Evolutionary conservation across 2,329 filamentous ascomycete species (phyloP).

Genomic region (Cytospora chrysosperma): DNA sequence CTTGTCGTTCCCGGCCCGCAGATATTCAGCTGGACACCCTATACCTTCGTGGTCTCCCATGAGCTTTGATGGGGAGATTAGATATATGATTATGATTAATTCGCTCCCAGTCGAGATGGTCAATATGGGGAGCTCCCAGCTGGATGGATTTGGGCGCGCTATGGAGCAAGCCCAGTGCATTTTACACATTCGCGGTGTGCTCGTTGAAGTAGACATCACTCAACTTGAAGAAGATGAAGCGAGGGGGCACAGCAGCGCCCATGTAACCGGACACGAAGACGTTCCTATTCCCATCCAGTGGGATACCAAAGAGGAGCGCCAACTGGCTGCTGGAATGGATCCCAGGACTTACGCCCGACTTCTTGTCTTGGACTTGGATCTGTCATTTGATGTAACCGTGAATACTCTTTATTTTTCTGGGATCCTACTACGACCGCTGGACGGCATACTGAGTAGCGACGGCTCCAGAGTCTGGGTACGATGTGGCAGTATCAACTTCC

Average conservation of each 20-base stretch:
- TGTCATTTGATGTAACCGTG: background rate
- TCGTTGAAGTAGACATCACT: background rate
- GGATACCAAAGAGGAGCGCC: background rate
- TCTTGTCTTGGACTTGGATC: background rate
- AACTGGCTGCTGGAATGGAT: background rate
- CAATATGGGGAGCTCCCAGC: background rate
- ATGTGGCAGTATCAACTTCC: background rate
- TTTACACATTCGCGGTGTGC: slow-evolving; percentile 2
- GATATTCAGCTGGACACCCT: background rate
- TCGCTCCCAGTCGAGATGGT: background rate
- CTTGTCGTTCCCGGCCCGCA: background rate
- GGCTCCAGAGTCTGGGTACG: background rate
- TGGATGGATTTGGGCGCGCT: slow-evolving; percentile 1
- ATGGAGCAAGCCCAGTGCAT: background rate
- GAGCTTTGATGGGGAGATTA: background rate
- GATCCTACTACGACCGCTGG: background rate
- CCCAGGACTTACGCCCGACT: background rate
- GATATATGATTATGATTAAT: background rate
- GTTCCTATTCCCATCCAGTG: background rate
- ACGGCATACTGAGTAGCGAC: background rate
- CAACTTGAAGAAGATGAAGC: background rate
- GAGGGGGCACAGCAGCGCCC: background rate
- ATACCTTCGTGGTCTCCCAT: slow-evolving; percentile 5
- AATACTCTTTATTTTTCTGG: no score
- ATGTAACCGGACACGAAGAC: background rate